Base-by-base conservation (phyloP, 2,329 filamentous ascomycete species). In the Pyrenophora tritici-repentis region DNA sequence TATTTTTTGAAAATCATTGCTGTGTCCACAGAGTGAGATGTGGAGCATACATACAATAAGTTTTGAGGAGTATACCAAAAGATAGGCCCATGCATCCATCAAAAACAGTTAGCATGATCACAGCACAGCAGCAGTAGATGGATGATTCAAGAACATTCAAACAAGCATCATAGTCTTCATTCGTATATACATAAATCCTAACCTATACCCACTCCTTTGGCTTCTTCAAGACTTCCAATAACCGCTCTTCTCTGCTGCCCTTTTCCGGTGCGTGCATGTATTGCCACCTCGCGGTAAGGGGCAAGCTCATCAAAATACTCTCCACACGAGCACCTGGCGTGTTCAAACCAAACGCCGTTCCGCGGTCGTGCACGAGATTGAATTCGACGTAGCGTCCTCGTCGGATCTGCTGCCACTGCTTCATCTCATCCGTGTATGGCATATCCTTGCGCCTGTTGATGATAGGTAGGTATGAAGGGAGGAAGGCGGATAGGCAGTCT, bases 341-440 rank as follows among this genome's bases (percentile, higher is more conserved):
- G 68, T 94, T 94, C 58, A 99, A 78, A 1, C 94, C 94, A 74
- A 99, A 99, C 6, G 89, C 87, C 2, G 94, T 99, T 2, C 94
- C 94, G 20, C 94, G 85, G 77, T 99, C 94, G 76, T 99, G 92
- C 48, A 99, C 91, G 32, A 99, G 82, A 76, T 99, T 99, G 76
- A 99, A 99, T 76, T 99, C 94, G 57, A 99, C 94, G 72, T 99
- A 99, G 66, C 91, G 83, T n/a, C 94, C 94, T 59, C 94, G 81
- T 42, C 94, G 84, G 56, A 99, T 81, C 78, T 97, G 94, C 78
- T 99, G 94, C 94, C 94, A 99, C 60, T 90, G 85, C 79, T 96
- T 97, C 77, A 97, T 89, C 62, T 86, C 81, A 40, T 88, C 87
- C 0, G 86, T 92, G 67, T 86, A 99, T 0, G 90, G 86, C 91